A percentile compares a stretch with the other conserved stretches of the same genome.
Evolutionary conservation across 2,329 filamentous ascomycete species (phyloP).

Genomic region (Trichophyton rubrum): DNA sequence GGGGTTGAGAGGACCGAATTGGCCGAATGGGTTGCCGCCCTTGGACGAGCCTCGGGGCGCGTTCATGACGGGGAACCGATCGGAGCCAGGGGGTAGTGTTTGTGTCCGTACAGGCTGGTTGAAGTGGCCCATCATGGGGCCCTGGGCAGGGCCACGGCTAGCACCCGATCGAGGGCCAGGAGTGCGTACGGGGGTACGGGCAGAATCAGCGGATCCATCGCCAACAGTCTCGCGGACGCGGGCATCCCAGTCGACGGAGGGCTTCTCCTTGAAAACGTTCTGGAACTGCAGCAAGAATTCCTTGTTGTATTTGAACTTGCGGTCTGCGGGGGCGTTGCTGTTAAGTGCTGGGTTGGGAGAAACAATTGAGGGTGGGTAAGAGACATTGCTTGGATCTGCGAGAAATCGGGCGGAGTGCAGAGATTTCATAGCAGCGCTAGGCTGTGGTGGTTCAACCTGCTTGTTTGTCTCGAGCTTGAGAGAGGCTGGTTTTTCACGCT

Average conservation of each 20-base stretch:
- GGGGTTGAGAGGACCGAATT: slow-evolving; percentile 47
- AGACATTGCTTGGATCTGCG: slow-evolving; percentile 60
- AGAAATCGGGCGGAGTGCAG: slow-evolving; percentile 86
- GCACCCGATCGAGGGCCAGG: slow-evolving; percentile 10
- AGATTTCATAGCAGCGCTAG: slow-evolving; percentile 84
- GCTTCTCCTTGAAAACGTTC: slow-evolving; percentile 90
- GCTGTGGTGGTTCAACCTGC: slow-evolving; percentile 77
- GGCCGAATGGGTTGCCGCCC: slow-evolving; percentile 43
- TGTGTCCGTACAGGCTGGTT: slow-evolving; percentile 32
- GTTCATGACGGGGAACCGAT: slow-evolving; percentile 41
- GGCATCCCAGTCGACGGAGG: slow-evolving; percentile 81
- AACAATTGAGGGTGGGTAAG: slow-evolving; percentile 70
- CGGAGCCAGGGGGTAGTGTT: slow-evolving; percentile 53
- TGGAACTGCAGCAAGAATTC: slow-evolving; percentile 95
- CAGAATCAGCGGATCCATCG: slow-evolving; percentile 52
- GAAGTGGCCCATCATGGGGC: slow-evolving; percentile 62
- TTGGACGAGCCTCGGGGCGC: slow-evolving; percentile 33
- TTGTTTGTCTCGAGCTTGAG: slow-evolving; percentile 84
- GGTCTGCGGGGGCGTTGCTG: slow-evolving; percentile 51
- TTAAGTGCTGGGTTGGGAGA: slow-evolving; percentile 92
- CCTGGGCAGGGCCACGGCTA: slow-evolving; percentile 20
- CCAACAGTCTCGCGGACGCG: slow-evolving; percentile 78
- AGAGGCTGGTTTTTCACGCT: slow-evolving; percentile 66
- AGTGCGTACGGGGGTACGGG: slow-evolving; percentile 33
- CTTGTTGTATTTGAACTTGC: slow-evolving; percentile 92